Evolutionary conservation across 1,284 basidiomycete species (phyloP).

Genomic region (Grifola frondosa): DNA sequence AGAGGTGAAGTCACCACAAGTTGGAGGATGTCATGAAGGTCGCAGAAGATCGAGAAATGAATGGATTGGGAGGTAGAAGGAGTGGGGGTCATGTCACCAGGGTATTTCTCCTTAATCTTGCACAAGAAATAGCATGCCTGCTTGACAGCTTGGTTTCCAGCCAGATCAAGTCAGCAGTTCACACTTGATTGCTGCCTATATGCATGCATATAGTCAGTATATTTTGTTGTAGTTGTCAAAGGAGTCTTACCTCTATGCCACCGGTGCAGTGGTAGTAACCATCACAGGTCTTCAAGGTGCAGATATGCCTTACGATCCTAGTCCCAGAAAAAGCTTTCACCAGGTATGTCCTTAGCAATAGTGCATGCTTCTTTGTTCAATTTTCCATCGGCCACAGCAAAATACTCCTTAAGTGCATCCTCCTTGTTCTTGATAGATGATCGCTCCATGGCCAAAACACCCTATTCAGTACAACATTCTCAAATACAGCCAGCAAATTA

Average conservation of each 20-base stretch:
- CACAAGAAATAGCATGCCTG: slow-evolving; percentile 81
- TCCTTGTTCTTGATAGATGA: slow-evolving; percentile 52
- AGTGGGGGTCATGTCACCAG: too few species aligned
- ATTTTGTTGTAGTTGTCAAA: neutral
- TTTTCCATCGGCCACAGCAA: slow-evolving; percentile 59
- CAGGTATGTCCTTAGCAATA: slow-evolving; percentile 73
- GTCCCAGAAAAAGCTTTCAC: slow-evolving; percentile 77
- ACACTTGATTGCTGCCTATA: slow-evolving; percentile 77
- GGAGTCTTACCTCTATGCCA: slow-evolving; percentile 58
- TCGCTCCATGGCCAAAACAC: slow-evolving; percentile 44
- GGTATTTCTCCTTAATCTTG: slow-evolving; percentile 70
- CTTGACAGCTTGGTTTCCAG: slow-evolving; percentile 84
- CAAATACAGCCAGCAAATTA: neutral
- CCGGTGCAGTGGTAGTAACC: slow-evolving; percentile 90
- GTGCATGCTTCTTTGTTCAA: slow-evolving; percentile 75
- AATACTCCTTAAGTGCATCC: slow-evolving; percentile 59
- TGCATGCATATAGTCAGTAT: slow-evolving; percentile 5
- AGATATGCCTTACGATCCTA: slow-evolving; percentile 69
- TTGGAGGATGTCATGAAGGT: too few species aligned
- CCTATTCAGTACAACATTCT: slow-evolving; percentile 1
- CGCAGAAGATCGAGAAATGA: too few species aligned
- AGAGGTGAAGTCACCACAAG: too few species aligned
- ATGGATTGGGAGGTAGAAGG: too few species aligned
- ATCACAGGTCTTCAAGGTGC: slow-evolving; percentile 68
- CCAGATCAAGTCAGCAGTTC: slow-evolving; percentile 85